Evolutionary conservation across 31 red algal species (phyloP), one percentile per base, ranked within the genome.

Genomic region (Bonnemaisonia californica): DNA sequence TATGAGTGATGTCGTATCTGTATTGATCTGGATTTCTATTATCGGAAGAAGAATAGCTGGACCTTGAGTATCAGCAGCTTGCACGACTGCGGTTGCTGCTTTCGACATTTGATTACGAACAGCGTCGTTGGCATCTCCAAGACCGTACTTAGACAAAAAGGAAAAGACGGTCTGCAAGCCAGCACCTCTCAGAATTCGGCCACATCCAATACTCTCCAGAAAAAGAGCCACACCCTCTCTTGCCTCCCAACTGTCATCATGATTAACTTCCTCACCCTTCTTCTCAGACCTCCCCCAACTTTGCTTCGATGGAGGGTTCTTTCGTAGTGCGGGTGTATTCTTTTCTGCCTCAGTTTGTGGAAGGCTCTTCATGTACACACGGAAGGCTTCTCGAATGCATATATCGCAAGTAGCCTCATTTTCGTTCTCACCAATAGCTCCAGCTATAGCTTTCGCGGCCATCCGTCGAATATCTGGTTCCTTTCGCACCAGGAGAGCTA

Each of bases 11-110:
- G 81, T 13, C 21, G 18, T 58, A 23, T 48, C 58, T 21, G 35
- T 41, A 40, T 86, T 91, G 3, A 98, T 74, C 51, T 91, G 95
- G 38, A 68, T 84, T 80, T 98, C 95, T 54, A 98, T 91, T 77
- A 98, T 87, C 0, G 90, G 85, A 12, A 98, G 66, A 34, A 98
- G 79, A 2, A 88, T 37, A 29, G 71, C 27, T 33, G 91, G 87
- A 8, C 86, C 83, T 9, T 61, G 39, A 13, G 71, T 58, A 32
- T 91, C 91, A 60, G 90, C 86, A 11, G 84, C 81, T 51, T 71
- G 31, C 29, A 94, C 89, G 58, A 89, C 82, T 23, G 90, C 86
- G 40, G 72, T 84, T 47, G 95, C 90, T 27, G 90, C 82, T n/a
- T 61, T 79, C 29, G 83, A 45, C 82, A 88, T 93, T 35, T 65